Evolutionary conservation across 2,329 filamentous ascomycete genomes (phyloP).

Genomic region (Eurotiales sp.): DNA sequence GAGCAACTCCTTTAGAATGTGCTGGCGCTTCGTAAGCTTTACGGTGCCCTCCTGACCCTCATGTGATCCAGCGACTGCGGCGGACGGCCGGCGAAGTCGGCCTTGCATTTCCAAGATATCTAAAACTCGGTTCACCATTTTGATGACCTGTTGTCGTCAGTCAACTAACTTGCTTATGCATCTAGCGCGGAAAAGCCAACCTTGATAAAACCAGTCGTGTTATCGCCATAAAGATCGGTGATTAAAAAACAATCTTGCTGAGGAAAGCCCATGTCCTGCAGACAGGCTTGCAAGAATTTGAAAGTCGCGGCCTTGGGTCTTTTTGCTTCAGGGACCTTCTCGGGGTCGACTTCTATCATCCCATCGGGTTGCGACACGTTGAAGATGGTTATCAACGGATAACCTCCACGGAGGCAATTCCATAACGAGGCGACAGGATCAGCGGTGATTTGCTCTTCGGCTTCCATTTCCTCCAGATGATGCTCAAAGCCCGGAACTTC

Average conservation of each 20-base stretch:
- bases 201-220: conserved; percentile 97
- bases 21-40: conserved; percentile 71
- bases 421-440: conserved; percentile 90
- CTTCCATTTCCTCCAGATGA: conserved; percentile 68
- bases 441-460: conserved; percentile 60
- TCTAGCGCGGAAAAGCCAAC: conserved; percentile 42
- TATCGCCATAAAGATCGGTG: conserved; percentile 84
- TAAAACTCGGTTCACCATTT: conserved; percentile 87
- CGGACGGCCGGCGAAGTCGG: conserved; percentile 64
- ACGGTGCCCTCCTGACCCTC: conserved; percentile 41
- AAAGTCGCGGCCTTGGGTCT: conserved; percentile 83
- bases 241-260: conserved; percentile 86
- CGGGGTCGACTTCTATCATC: conserved; percentile 64
- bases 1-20: conserved; percentile 87
- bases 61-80: conserved; percentile 45
- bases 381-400: conserved; percentile 82
- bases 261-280: conserved; percentile 74
- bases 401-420: conserved; percentile 78
- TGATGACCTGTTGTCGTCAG: conserved; percentile 60
- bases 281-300: conserved; percentile 86
- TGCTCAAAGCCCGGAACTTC: conserved; percentile 80
- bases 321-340: conserved; percentile 64
- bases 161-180: background rate
- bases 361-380: conserved; percentile 73
- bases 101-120: conserved; percentile 79